Evolutionary conservation across 345 rosid genomes (phyloP).

Genomic region (Eucalyptus shirleyi): DNA sequence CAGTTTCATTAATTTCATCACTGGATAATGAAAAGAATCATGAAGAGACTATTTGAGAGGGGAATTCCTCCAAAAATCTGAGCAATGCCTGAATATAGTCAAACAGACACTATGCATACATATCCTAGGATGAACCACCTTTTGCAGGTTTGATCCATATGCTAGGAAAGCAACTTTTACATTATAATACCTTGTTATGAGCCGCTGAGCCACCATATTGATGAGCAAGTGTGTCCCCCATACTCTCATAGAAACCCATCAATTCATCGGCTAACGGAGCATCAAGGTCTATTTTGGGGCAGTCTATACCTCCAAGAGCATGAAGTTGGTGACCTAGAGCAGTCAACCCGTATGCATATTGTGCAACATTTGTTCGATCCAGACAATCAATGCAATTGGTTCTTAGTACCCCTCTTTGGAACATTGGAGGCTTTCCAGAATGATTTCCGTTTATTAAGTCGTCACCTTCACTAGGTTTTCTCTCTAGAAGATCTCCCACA

Average conservation of each 20-base stretch:
- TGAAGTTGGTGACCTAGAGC: conserved; percentile 91
- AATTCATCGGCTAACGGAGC: conserved; percentile 73
- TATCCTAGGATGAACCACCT: background rate
- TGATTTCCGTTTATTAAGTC: conserved; percentile 34
- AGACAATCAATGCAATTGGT: conserved; percentile 99
- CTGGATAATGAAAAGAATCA: background rate
- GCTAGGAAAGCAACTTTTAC: background rate
- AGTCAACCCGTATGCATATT: conserved; percentile 91
- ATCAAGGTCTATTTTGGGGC: conserved; percentile 64
- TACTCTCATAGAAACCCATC: conserved; percentile 80
- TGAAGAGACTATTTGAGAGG: background rate
- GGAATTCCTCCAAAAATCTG: background rate
- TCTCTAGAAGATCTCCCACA: conserved; percentile 28
- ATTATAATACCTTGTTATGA: conserved; percentile 52
- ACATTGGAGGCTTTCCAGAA: conserved; percentile 33
- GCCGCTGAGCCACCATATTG: conserved; percentile 94
- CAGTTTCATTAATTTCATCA: background rate
- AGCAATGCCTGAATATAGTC: background rate
- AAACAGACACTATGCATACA: background rate
- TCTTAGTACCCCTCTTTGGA: conserved; percentile 88
- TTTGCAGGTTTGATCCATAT: background rate
- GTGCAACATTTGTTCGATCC: conserved; percentile 99
- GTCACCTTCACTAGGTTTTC: conserved; percentile 22
- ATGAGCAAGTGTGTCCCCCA: conserved; percentile 88
- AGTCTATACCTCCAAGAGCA: conserved; percentile 54